Conservation (phyloP, 1,284 basidiomycete genomes). For the Ceratobasidium sp. region DNA sequence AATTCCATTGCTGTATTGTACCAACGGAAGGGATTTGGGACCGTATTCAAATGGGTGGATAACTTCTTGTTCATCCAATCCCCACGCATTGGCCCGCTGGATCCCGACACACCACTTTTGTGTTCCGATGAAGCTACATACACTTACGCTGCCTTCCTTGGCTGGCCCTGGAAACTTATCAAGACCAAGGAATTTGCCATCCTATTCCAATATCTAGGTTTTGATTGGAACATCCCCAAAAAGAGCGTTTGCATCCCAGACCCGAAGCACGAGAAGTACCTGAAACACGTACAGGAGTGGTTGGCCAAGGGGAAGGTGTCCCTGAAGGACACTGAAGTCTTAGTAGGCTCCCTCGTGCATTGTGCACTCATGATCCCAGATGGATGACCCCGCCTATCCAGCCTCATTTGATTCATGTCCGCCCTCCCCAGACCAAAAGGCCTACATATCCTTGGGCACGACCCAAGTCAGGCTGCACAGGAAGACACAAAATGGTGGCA, state of each 20-base stretch:
- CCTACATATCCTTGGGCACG: no score
- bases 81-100: background rate
- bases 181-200: background rate
- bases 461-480: no score
- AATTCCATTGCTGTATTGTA: conserved; percentile 54
- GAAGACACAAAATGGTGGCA: no score
- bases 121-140: conserved; percentile 48
- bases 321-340: background rate
- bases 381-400: background rate
- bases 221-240: conserved; percentile 12
- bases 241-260: conserved; percentile 5
- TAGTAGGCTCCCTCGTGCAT: conserved; percentile 33
- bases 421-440: background rate
- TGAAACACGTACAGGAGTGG: background rate
- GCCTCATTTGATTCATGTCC: background rate
- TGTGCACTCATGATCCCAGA: conserved; percentile 5
- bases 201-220: conserved; percentile 26
- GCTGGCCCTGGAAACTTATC: conserved; percentile 33
- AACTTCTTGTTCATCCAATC: conserved; percentile 56
- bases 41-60: conserved; percentile 58
- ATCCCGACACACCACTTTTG: background rate
- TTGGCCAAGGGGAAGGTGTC: background rate
- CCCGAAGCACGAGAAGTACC: conserved; percentile 37
- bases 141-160: conserved; percentile 57
- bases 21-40: conserved; percentile 50